phyloP scores from a whole-genome alignment of 805 yeast genomes.

The Zygosaccharomyces gambellarensis region DNA sequence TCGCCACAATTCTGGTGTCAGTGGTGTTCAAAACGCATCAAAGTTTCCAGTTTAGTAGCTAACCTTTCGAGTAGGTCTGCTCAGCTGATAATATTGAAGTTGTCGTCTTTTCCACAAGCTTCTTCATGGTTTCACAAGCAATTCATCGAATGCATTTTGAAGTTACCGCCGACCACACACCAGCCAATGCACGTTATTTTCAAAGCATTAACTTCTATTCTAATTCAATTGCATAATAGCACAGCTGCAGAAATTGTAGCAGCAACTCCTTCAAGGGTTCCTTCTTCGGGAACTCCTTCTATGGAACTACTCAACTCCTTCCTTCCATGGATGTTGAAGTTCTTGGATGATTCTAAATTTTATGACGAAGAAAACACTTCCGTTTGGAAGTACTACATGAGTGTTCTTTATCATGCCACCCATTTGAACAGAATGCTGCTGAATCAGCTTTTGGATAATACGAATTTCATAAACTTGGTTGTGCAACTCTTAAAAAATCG shows the following conservation, averaged over 20 bases:
- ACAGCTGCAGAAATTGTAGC: constrained; percentile 3
- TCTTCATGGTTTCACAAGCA: constrained; percentile 19
- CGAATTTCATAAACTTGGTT: constrained; percentile 13
- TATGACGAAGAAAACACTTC: constrained; percentile 16
- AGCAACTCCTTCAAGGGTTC: constrained; percentile 11
- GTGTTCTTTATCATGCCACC: constrained; percentile 23
- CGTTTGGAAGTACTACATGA: constrained; percentile 32
- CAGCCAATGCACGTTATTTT: constrained; percentile 24
- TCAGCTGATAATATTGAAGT: constrained; percentile 25
- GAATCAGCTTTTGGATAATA: constrained; percentile 13
- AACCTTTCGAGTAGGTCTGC: constrained; percentile 17
- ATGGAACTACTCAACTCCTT: constrained; percentile 14
- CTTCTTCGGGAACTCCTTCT: constrained; percentile 2
- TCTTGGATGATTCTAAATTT: constrained; percentile 13
- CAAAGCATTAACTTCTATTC: constrained; percentile 23
- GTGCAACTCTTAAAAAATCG: constrained; percentile 5
- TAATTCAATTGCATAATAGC: constrained; percentile 12
- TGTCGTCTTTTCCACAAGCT: constrained; percentile 15
- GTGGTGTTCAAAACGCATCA: constrained; percentile 25
- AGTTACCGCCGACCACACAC: not conserved
- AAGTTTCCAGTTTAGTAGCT: constrained; percentile 10
- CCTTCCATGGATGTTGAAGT: constrained; percentile 21
- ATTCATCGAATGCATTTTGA: constrained; percentile 9
- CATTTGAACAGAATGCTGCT: constrained; percentile 19
- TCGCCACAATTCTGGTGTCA: constrained; percentile 25